phyloP scores from a whole-genome alignment of 148 eudicot genomes.

The Amaranthus hypochondriacus region DNA sequence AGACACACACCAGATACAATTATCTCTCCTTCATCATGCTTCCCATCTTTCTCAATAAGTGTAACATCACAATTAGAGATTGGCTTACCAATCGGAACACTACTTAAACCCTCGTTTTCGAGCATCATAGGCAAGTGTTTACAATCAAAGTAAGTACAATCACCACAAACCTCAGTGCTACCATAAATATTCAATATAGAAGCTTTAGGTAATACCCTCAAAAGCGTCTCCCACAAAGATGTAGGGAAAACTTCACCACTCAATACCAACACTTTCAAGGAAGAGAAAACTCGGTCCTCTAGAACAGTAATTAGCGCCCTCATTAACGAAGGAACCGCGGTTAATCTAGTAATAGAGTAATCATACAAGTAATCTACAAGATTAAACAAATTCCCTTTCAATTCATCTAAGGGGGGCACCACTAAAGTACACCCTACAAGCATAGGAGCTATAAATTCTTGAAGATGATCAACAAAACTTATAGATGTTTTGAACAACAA shows the following conservation, averaged over 20 bases:
- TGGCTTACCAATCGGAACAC: conserved; percentile 79
- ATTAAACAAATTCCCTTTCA: conserved; percentile 50
- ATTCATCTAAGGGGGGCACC: conserved; percentile 57
- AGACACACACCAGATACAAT: conserved; percentile 65
- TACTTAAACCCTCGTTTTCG: conserved; percentile 49
- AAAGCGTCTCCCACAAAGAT: conserved; percentile 52
- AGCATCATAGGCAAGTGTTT: conserved; percentile 44
- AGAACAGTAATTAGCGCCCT: conserved; percentile 60
- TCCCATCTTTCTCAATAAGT: conserved; percentile 52
- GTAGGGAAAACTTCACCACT: conserved; percentile 80
- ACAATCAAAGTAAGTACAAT: conserved; percentile 92
- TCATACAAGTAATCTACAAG: conserved; percentile 58
- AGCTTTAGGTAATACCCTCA: conserved; percentile 54
- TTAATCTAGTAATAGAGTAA: conserved; percentile 61
- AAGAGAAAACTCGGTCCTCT: conserved; percentile 34
- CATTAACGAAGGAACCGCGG: conserved; percentile 80
- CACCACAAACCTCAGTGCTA: conserved; percentile 95
- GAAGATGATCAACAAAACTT: conserved; percentile 90
- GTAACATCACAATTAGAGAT: conserved; percentile 58
- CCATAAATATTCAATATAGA: conserved; percentile 83
- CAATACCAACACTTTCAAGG: conserved; percentile 60
- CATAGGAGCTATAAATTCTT: conserved; percentile 80
- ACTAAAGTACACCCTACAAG: conserved; percentile 70
- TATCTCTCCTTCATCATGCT: conserved; percentile 63
- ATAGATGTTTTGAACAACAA: conserved; percentile 73